Evolutionary conservation across 345 rosid genomes (phyloP).

Genomic region (Salix exigua): DNA sequence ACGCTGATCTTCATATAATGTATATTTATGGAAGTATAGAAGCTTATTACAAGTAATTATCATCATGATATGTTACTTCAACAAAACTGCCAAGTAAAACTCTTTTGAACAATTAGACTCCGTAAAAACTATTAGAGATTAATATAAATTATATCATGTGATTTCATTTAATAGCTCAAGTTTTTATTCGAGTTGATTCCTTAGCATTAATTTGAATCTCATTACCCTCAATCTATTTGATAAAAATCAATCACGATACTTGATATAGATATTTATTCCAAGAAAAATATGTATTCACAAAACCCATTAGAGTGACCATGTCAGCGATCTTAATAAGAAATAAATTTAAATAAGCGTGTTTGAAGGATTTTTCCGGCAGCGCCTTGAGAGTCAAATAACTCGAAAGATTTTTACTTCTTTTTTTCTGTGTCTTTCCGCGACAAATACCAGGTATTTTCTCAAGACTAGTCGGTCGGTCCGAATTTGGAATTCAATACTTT

Average conservation of each 20-base stretch:
- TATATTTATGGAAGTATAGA: too few relatives aligned
- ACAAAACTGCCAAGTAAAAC: too few relatives aligned
- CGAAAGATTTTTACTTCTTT: not conserved
- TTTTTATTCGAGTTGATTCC: too few relatives aligned
- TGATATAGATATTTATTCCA: not conserved
- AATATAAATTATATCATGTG: too few relatives aligned
- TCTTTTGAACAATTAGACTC: not conserved
- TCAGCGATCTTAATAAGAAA: not conserved
- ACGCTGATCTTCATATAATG: too few relatives aligned
- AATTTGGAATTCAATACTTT: not conserved
- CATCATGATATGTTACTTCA: too few relatives aligned
- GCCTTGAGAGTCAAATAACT: not conserved
- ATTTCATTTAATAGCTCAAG: too few relatives aligned
- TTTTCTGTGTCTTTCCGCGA: too few relatives aligned
- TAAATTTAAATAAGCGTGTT: conserved; percentile 18
- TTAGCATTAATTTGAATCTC: too few relatives aligned
- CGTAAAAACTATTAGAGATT: not conserved
- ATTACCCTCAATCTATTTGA: too few relatives aligned
- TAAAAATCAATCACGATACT: too few relatives aligned
- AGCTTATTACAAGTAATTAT: too few relatives aligned
- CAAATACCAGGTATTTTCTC: conserved; percentile 26
- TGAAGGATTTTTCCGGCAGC: conserved; percentile 26
- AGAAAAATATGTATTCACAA: not conserved
- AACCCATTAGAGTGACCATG: not conserved
- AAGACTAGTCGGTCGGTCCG: conserved; percentile 13